phyloP scores from a whole-genome alignment of 2,329 filamentous ascomycete genomes.

The Monosporascus cannonballus region DNA sequence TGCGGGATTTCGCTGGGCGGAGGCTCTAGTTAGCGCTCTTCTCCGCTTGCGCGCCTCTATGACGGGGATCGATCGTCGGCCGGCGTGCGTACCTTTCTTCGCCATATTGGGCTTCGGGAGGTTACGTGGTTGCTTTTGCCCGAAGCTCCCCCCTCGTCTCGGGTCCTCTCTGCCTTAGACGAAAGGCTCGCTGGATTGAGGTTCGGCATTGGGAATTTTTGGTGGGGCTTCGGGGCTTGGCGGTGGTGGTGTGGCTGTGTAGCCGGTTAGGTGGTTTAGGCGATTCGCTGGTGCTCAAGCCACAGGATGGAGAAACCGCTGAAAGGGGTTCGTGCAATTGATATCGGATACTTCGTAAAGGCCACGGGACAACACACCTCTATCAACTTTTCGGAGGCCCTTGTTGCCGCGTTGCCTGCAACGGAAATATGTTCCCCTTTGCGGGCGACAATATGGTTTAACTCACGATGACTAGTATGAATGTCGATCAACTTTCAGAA shows the following conservation, averaged over 20 bases:
- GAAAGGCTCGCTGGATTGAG: background rate
- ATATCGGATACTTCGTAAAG: no score
- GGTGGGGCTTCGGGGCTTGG: slow-evolving; percentile 12
- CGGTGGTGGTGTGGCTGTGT: background rate
- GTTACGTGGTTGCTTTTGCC: background rate
- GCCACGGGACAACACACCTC: no score
- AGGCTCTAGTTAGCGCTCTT: slow-evolving; percentile 1
- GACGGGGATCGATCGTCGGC: background rate
- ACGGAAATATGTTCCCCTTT: no score
- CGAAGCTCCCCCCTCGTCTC: background rate
- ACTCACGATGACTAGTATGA: no score
- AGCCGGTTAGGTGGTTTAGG: background rate
- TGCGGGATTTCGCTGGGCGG: slow-evolving; percentile 73
- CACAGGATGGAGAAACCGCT: background rate
- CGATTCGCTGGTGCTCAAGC: background rate
- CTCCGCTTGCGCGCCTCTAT: background rate
- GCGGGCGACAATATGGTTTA: no score
- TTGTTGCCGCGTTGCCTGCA: no score
- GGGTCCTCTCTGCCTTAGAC: background rate
- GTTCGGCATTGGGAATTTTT: slow-evolving; percentile 11
- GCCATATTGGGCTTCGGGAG: slow-evolving; percentile 26
- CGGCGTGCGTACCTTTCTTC: slow-evolving; percentile 31
- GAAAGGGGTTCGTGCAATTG: no score
- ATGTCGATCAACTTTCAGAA: no score
- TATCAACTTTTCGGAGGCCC: no score